These are phyloP conservation scores for Taphrina sp. DNA, from an alignment of 1,139 yeast species.

Conservation along the genomic window DNA sequence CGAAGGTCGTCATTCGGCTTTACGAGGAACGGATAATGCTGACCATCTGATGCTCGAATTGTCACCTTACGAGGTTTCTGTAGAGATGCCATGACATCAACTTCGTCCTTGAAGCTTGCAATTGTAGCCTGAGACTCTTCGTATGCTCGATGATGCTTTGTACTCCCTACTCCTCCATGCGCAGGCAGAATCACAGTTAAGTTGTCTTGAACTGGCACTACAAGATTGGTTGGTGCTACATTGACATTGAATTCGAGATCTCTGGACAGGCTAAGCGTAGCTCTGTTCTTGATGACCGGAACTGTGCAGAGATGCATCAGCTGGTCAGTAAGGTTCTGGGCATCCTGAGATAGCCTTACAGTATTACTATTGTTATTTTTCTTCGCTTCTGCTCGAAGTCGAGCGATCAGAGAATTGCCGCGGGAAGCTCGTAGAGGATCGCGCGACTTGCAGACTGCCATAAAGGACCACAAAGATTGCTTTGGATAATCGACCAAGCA, in stretches of 20 bases:
- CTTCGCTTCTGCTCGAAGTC: slow-evolving; percentile 27
- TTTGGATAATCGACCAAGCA: slow-evolving; percentile 69
- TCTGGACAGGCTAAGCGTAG: slow-evolving; percentile 47
- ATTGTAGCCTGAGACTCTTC: slow-evolving; percentile 45
- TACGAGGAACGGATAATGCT: slow-evolving; percentile 68
- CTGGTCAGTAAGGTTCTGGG: slow-evolving; percentile 43
- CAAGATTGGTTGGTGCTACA: slow-evolving; percentile 62
- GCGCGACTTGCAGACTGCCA: slow-evolving; percentile 71
- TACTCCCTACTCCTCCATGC: slow-evolving; percentile 39
- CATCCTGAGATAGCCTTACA: slow-evolving; percentile 38
- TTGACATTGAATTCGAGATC: slow-evolving; percentile 54
- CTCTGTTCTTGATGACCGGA: slow-evolving; percentile 46
- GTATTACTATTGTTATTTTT: slow-evolving; percentile 9
- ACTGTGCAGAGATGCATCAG: slow-evolving; percentile 44
- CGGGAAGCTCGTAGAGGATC: slow-evolving; percentile 57
- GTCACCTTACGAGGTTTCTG: slow-evolving; percentile 83
- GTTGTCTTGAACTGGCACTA: slow-evolving; percentile 76
- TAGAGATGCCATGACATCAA: slow-evolving; percentile 71
- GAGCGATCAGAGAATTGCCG: slow-evolving; percentile 50
- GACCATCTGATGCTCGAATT: slow-evolving; percentile 75
- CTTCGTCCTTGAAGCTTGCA: slow-evolving; percentile 55
- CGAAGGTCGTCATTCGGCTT: slow-evolving; percentile 88
- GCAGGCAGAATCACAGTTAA: slow-evolving; percentile 65
- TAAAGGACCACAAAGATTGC: slow-evolving; percentile 80
- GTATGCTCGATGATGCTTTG: slow-evolving; percentile 54